Base-by-base conservation (phyloP, 106 monocot genomes). In the Dioscorea alata region DNA sequence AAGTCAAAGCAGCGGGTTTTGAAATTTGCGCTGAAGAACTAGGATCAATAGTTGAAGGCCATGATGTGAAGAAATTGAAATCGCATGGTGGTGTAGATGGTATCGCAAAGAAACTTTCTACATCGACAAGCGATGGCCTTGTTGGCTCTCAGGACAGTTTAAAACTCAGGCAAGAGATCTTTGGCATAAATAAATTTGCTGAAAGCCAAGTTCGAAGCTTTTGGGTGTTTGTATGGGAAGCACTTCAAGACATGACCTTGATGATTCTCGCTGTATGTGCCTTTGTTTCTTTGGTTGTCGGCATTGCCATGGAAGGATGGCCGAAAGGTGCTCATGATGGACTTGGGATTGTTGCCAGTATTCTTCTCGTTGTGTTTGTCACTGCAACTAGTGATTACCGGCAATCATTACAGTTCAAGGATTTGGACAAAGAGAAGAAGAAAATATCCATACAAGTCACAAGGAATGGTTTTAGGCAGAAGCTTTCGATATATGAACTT, bases 371-470 rank as follows among this genome's bases (percentile, higher is more conserved):
- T 66, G 90, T 90, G 19, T 59, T 79, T 60, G 90, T 90, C 33
- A 90, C 90, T 17, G 90, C 86, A 18, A 81, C 83, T 22, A 86
- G 86, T 73, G 81, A 90, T 68, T 90, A 90, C 59, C 70, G 86
- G 6, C 90, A 90, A 63, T 81, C 86, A 19, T 76, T 90, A 50
- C 90, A 90, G 65, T 90, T 90, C 76, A 90, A 81, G 65, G 86
- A 90, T 73, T 71, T 90, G 70, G 90, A 90, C 48, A 83, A 83
- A 70, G 90, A 90, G 81, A 90, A 90, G 51, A 90, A 86, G 81
- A 90, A 90, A 52, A 90, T 90, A 48, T 75, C 65, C 14, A 70
- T 90, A 18, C 90, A 90, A 51, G 83, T 84, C 23, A 86, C 86
- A 34, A 49, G 90, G 50, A 70, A 71, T 64, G 90, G 90, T 12